Evolutionary conservation across 441 rosid species (phyloP), one percentile per base, ranked within the genome.

Genomic region (Gossypium trilobum): DNA sequence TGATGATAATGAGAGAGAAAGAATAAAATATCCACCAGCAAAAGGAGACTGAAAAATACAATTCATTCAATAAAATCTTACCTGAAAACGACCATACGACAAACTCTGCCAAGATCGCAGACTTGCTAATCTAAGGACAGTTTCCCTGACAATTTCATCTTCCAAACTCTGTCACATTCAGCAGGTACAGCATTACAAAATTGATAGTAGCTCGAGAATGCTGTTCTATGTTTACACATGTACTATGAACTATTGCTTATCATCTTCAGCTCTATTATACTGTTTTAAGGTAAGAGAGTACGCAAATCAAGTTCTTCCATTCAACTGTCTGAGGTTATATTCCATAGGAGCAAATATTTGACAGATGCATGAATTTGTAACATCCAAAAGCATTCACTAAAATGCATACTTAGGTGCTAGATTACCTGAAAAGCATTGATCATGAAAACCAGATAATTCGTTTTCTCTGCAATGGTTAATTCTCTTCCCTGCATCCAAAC

Each of bases 401-500:
- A 79, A 36, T 4, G 75, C 8, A 75, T 27, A 55, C 29, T 68
- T 68, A 73, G 58, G 76, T 55, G 16, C 16, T 39, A 73, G 58
- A 86, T 68, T 86, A 95, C 99, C 99, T 92, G 99, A 81, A 95
- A 95, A 44, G 97, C 96, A 79, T 95, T 91, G 77, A 95, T 95
- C 96, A 95, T 87, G 82, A 95, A 92, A 79, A 95, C 93, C 60
- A 95, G 75, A 87, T 95, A 92, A 78, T 95, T 95, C 1, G 88
- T 91, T 91, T 90, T 95, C 89, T 95, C 99, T 4, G 96, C 86
- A 75, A 87, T 88, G 69, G 76, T 88, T 75, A 95, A 80, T 42
- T 88, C 90, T 80, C 91, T 88, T 78, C 93, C 99, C 99, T 95
- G 75, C 82, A 86, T 56, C 59, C 66, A 71, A 78, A 70, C 11